Base-by-base conservation (phyloP, 768 basidiomycete genomes). In the Suillus bovinus region DNA sequence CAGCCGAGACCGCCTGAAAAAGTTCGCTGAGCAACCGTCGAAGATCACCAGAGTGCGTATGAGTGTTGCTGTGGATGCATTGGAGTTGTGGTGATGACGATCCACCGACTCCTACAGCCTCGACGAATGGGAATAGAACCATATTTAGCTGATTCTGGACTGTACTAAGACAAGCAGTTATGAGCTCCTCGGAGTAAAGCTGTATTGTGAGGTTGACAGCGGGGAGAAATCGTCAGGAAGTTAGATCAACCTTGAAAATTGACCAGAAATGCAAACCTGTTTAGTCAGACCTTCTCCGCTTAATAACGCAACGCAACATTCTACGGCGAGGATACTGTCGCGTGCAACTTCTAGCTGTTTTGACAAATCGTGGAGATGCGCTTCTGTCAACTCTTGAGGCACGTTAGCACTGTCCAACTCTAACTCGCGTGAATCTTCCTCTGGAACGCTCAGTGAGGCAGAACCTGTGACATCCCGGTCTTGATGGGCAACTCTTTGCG, bases 121-220 rank as follows among this genome's bases (percentile, higher is more conserved):
- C 94, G 5, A 96, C 85, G 65, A 95, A 92, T 0, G 93, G 94
- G 70, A 93, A 96, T 14, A 98, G 80, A 52, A 93, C 81, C 69
- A 86, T 85, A 1, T 85, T 85, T 34, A 97, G 84, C 61, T 89
- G 88, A 64, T 89, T 90, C 72, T 96, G 95, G 64, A 94, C 82
- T 0, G 88, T 80, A 47, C 77, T 79, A 20, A 98, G 79, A 75
- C 94, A 93, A 0, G 84, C 79, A 0, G 87, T 87, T 64, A 99
- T 93, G 13, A 95, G 81, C 71, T 99, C 97, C 72, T 98, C 94
- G 0, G 96, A 97, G 73, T 96, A 96, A 10, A 98, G 78, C 91
- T 96, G 69, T 8, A 38, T 39, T 20, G 24, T 17, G 38, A 39
- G 29, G 16, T 27, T 56, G 38, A 39, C 24, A 39, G 6, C 11